phyloP scores from a whole-genome alignment of 1,284 basidiomycete genomes.

The Ganoderma sinense region DNA sequence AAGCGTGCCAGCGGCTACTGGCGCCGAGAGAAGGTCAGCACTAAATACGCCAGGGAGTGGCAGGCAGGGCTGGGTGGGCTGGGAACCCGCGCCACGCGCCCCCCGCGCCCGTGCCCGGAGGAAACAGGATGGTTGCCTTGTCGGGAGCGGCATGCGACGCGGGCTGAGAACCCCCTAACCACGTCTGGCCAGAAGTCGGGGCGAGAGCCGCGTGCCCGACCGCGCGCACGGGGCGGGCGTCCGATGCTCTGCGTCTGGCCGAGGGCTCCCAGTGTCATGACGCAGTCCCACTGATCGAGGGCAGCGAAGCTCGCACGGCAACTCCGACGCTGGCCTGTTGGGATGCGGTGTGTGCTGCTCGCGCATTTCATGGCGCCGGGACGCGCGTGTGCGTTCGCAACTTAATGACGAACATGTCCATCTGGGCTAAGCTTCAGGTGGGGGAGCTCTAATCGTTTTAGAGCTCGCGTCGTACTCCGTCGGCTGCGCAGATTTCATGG shows the following conservation, averaged over 20 bases:
- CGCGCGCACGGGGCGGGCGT: background rate
- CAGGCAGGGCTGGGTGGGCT: constrained; percentile 7
- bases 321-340: background rate
- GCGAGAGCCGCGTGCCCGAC: constrained; percentile 5
- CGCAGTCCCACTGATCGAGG: background rate
- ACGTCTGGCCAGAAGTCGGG: constrained; percentile 3
- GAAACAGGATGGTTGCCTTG: background rate
- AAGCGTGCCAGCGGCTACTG: background rate
- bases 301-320: background rate
- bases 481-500: constrained; percentile 15
- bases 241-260: background rate
- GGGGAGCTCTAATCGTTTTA: constrained; percentile 1
- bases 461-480: background rate
- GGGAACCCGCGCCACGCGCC: constrained; percentile 9
- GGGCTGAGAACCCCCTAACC: constrained; percentile 14
- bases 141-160: constrained; percentile 16
- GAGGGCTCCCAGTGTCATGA: background rate
- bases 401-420: background rate
- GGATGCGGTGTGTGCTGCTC: background rate
- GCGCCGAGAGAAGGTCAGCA: background rate
- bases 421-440: background rate
- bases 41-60: background rate
- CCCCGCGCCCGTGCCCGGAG: background rate
- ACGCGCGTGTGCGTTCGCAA: background rate
- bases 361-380: background rate